A percentile compares a stretch with the other conserved stretches of the same genome.
Conservation (phyloP, 345 rosid species). For the Camelina laxa region DNA sequence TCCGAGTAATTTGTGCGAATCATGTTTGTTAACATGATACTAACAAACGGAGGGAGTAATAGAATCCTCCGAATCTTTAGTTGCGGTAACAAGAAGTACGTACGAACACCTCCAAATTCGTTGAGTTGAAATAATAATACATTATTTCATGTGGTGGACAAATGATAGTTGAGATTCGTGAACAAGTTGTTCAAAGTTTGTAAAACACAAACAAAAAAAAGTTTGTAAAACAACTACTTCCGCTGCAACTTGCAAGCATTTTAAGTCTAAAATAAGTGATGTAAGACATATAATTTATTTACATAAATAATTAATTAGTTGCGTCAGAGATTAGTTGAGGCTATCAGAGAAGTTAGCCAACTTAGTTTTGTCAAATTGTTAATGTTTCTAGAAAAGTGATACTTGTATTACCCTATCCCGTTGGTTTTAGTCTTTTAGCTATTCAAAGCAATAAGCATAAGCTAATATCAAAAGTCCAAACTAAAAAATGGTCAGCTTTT, state of each 20-base stretch:
- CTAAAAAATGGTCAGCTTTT: background rate
- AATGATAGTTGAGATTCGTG: slow-evolving; percentile 4
- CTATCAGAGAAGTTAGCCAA: background rate
- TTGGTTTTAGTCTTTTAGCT: background rate
- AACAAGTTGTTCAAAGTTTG: background rate
- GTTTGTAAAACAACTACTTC: background rate
- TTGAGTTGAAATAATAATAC: background rate
- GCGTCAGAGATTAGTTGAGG: too few relatives aligned
- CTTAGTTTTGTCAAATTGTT: background rate
- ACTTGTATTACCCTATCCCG: background rate
- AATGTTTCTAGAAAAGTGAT: slow-evolving; percentile 2
- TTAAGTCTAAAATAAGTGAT: slow-evolving; percentile 15
- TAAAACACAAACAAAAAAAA: background rate
- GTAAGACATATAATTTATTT: background rate
- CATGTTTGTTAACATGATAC: slow-evolving; percentile 12
- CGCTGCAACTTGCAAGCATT: slow-evolving; percentile 15
- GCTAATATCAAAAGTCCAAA: background rate
- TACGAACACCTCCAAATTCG: slow-evolving; percentile 9
- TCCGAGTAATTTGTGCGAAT: background rate
- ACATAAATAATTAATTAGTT: background rate
- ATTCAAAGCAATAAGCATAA: background rate
- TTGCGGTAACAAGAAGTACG: slow-evolving; percentile 12
- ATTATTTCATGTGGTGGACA: background rate
- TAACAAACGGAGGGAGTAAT: too few relatives aligned
- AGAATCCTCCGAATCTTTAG: slow-evolving; percentile 22